Base-by-base conservation (phyloP, 2,329 filamentous ascomycete species). In the Zasmidium citrigriseum region DNA sequence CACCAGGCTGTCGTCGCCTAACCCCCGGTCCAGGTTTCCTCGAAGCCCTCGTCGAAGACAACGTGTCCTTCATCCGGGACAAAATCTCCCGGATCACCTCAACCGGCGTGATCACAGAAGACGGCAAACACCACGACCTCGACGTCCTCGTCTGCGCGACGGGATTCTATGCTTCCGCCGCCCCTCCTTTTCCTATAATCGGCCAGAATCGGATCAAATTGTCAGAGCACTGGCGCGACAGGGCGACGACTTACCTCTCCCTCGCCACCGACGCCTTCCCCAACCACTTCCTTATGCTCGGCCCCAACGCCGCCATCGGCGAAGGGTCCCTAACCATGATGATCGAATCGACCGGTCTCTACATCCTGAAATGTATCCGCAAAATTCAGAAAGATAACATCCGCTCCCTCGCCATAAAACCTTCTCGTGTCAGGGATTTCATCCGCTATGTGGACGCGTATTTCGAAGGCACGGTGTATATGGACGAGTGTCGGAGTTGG, bases 11-110 rank as follows among this genome's bases (percentile, higher is more conserved):
- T 57, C 71, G 80, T 12, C 73, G 81, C 3, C 63, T 81, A 11
- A 82, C 80, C 0, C 81, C 81, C 0, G 81, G 81, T 0, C 77
- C 78, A 23, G 80, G 80, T 0, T 83, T 80, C 63, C 75, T 83
- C 16, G 78, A 82, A 65, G 77, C 80, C 76, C 68, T 82, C 38
- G 69, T 71, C 1, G 61, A 76, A 58, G 72, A 75, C 16, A 82
- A 84, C 47, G 80, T 82, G 1, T 75, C 75, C 5, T 73, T 75
- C 5, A 72, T 80, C 25, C 73, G 72, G 22, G 73, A 75, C 25
- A 68, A 65, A 1, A 78, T 82, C 61, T 58, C 65, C 16, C 64
- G 68, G 14, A 75, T 80, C 57, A 71, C 72, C 4, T 63, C 69
- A 7, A 65, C 66, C 2, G 76, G 77, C 11, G 64, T 79, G 10